Conservation (phyloP, 345 rosid species). For the Hevea brasiliensis region DNA sequence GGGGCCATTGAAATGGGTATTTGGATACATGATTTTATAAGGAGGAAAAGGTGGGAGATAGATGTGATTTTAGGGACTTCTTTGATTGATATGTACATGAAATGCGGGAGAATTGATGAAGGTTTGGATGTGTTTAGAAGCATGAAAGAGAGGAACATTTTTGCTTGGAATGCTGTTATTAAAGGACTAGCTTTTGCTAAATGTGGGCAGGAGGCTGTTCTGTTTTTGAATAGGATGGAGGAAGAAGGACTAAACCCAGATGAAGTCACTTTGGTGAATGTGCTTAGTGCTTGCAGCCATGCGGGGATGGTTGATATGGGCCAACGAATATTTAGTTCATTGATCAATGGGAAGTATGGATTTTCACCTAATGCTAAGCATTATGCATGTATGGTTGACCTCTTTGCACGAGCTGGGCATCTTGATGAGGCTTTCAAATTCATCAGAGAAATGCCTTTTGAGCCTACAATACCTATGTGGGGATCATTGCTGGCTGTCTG, state of each 20-base stretch:
- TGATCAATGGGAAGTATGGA: conserved; percentile 45
- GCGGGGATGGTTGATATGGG: conserved; percentile 48
- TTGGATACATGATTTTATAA: conserved; percentile 55
- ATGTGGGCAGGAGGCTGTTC: conserved; percentile 47
- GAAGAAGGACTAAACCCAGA: conserved; percentile 41
- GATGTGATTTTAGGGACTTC: conserved; percentile 57
- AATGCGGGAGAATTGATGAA: conserved; percentile 50
- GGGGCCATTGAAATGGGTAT: conserved; percentile 54
- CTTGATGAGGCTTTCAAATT: conserved; percentile 42
- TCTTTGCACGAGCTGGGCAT: conserved; percentile 42
- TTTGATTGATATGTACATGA: conserved; percentile 52
- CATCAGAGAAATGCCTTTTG: conserved; percentile 47
- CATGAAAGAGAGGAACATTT: conserved; percentile 50
- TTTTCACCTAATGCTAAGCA: conserved; percentile 46
- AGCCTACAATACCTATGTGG: conserved; percentile 54
- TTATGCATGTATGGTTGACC: conserved; percentile 51
- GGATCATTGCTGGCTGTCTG: conserved; percentile 48
- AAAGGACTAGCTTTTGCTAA: conserved; percentile 50
- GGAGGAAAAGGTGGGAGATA: conserved; percentile 47
- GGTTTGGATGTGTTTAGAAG: conserved; percentile 39
- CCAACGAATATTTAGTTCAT: conserved; percentile 37
- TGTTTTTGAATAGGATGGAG: conserved; percentile 46
- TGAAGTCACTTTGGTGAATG: conserved; percentile 47
- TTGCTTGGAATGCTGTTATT: conserved; percentile 53
- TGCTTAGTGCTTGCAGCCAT: conserved; percentile 55